These are phyloP conservation scores for Mucor circinelloides DNA, from an alignment of 371 early-diverging fungal species.

Conservation along the genomic window DNA sequence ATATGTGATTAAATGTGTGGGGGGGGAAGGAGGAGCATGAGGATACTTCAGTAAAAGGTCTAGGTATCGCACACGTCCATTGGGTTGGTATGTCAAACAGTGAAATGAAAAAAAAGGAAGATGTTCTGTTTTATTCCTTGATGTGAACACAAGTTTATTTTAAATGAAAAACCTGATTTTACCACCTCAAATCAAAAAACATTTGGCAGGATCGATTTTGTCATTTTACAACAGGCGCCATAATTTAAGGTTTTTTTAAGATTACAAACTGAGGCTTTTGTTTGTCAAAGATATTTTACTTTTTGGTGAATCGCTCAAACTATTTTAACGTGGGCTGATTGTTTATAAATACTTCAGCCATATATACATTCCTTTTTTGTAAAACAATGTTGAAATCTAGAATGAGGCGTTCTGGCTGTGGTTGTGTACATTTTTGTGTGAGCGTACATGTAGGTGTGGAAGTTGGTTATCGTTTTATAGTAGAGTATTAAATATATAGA, in stretches of 20 bases:
- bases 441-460: no score
- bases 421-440: not conserved
- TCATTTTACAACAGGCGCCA: not conserved
- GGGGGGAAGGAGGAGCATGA: not conserved
- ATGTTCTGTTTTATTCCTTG: not conserved
- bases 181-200: no score
- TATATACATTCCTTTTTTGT: slow-evolving; percentile 1
- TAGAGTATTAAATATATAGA: not conserved
- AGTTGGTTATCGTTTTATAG: not conserved
- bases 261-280: slow-evolving; percentile 17
- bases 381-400: not conserved
- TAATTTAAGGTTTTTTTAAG: slow-evolving; percentile 4
- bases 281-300: slow-evolving; percentile 2
- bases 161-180: no score
- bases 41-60: no score
- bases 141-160: no score
- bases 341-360: slow-evolving; percentile 12
- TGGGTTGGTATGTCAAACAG: not conserved
- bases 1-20: not conserved
- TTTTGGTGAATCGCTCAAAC: not conserved
- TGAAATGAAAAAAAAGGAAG: not conserved
- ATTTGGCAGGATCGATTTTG: no score
- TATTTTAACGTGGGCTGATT: slow-evolving; percentile 16
- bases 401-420: slow-evolving; percentile 5
- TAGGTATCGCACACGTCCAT: no score